These are phyloP conservation scores for Termitomyces heimii DNA, from an alignment of 768 basidiomycete genomes.

Conservation along the genomic window DNA sequence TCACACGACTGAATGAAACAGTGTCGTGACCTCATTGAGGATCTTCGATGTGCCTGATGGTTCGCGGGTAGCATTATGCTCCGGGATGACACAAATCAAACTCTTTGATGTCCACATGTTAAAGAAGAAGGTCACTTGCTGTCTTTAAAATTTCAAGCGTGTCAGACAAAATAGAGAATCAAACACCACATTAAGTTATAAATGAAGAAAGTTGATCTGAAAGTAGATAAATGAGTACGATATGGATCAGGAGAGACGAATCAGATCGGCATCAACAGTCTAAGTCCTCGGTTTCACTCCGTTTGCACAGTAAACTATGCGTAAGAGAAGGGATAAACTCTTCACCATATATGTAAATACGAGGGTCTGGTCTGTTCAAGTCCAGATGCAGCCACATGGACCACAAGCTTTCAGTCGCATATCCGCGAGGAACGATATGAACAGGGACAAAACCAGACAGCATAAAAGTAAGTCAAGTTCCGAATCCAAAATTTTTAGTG, in stretches of 20 bases:
- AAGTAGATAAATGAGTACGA: background rate
- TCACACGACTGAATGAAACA: background rate
- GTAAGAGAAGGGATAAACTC: background rate
- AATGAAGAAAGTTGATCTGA: background rate
- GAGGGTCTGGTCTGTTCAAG: background rate
- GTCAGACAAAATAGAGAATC: background rate
- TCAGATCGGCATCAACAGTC: background rate
- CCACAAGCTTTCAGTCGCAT: background rate
- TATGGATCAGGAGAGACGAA: background rate
- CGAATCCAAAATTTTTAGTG: too few relatives aligned
- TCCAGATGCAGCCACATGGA: background rate
- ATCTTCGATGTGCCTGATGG: background rate
- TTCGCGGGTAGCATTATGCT: background rate
- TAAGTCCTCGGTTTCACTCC: background rate
- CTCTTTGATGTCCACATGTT: background rate
- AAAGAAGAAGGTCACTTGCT: background rate
- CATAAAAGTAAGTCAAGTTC: background rate
- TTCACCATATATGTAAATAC: background rate
- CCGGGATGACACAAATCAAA: background rate
- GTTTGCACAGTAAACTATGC: background rate
- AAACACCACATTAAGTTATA: background rate
- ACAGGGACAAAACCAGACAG: background rate
- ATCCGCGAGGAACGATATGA: background rate
- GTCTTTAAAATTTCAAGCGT: background rate
- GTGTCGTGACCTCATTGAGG: background rate